Percentiles rank a stretch among this genome's conserved stretches.
phyloP scores from a whole-genome alignment of 345 rosid genomes.

The Boechera stricta region DNA sequence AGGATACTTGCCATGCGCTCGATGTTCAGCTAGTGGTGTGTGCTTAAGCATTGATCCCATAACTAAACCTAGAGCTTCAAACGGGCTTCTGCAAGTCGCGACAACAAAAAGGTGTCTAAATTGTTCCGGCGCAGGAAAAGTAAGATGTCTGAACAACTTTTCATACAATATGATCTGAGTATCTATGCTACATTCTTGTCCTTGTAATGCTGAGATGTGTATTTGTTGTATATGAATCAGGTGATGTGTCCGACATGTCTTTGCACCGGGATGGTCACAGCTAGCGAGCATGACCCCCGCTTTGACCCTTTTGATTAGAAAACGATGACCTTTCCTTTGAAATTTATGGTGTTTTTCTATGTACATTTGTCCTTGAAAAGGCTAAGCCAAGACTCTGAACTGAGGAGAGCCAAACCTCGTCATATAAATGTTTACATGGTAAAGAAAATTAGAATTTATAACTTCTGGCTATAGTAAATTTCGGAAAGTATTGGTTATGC shows the following conservation, averaged over 20 bases:
- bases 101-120: slow-evolving; percentile 72
- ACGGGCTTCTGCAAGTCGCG: slow-evolving; percentile 60
- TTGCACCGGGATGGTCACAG: slow-evolving; percentile 83
- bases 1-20: slow-evolving; percentile 97
- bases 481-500: neutral
- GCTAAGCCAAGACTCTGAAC: slow-evolving; percentile 26
- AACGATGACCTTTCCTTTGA: neutral
- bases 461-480: neutral
- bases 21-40: slow-evolving; percentile 84
- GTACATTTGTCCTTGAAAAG: slow-evolving; percentile 17
- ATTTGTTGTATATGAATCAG: slow-evolving; percentile 45
- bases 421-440: slow-evolving; percentile 23
- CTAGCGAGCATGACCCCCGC: slow-evolving; percentile 83
- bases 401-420: slow-evolving; percentile 25
- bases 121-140: slow-evolving; percentile 98
- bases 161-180: slow-evolving; percentile 1
- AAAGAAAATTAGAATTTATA: slow-evolving; percentile 10
- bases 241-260: slow-evolving; percentile 96
- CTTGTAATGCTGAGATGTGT: slow-evolving; percentile 25
- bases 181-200: neutral
- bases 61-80: slow-evolving; percentile 54
- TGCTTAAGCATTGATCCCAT: slow-evolving; percentile 67
- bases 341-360: neutral
- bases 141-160: slow-evolving; percentile 39
- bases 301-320: slow-evolving; percentile 74